A percentile compares a stretch with the other conserved stretches of the same genome.
These are phyloP conservation scores for Aphanomyces stellatus DNA, from an alignment of 352 stramenopile species.

Conservation along the genomic window DNA sequence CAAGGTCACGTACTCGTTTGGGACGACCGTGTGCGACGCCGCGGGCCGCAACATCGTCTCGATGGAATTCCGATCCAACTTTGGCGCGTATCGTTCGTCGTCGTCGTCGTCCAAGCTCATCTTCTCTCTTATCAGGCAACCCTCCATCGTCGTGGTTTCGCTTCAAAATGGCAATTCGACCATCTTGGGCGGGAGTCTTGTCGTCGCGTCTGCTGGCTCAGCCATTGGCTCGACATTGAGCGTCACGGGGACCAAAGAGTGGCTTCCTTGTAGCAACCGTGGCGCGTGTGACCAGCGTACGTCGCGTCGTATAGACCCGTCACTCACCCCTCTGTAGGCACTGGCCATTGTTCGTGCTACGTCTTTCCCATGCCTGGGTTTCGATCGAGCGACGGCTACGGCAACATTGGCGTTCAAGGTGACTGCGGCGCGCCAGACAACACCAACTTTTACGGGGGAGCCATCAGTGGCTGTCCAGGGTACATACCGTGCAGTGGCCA, in stretches of 20 bases:
- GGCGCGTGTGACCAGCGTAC: constrained; percentile 71
- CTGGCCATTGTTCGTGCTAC: constrained; percentile 45
- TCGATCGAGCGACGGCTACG: constrained; percentile 78
- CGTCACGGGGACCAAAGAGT: constrained; percentile 83
- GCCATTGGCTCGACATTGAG: constrained; percentile 37
- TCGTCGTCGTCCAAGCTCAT: constrained; percentile 21
- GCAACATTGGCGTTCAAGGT: constrained; percentile 71
- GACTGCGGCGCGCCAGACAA: constrained; percentile 88
- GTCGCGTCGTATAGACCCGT: constrained; percentile 24
- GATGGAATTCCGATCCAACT: constrained; percentile 52
- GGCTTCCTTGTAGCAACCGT: constrained; percentile 80
- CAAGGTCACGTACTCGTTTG: constrained; percentile 40
- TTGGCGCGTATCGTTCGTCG: constrained; percentile 39
- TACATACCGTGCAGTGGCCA: constrained; percentile 69
- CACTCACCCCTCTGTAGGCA: no score
- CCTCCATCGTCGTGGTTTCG: constrained; percentile 45
- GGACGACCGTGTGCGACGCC: constrained; percentile 35
- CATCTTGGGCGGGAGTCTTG: constrained; percentile 42
- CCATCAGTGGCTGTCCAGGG: constrained; percentile 46
- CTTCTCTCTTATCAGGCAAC: constrained; percentile 31
- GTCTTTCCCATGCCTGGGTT: constrained; percentile 64
- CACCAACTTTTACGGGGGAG: constrained; percentile 61
- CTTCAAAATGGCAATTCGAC: constrained; percentile 26
- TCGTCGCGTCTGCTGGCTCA: constrained; percentile 34
- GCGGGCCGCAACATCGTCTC: constrained; percentile 36